Base-by-base conservation (phyloP, 2,329 filamentous ascomycete genomes). In the Monosporascus sp. region DNA sequence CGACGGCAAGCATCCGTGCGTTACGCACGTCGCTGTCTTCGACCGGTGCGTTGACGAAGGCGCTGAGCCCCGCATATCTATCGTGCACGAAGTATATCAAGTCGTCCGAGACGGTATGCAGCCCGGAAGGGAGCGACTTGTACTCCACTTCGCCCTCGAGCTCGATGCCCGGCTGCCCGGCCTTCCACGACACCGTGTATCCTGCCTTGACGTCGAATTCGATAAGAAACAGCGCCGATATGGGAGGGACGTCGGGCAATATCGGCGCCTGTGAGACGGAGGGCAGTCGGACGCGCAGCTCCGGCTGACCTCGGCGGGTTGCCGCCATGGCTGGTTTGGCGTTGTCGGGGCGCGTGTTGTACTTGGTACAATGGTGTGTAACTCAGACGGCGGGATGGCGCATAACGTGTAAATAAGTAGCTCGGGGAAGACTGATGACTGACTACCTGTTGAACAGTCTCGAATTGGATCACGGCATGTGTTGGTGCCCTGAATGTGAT, bases 31-130 rank as follows among this genome's bases (percentile, higher is more conserved):
- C 84, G 56, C 82, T 82, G 61, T 90, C 88, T 16, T 87, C 85
- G 48, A 90, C 91, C 3, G 88, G 87, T 58, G 82, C 82, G 69
- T 96, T 96, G 68, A 94, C 78, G 68, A 97, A 99, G 27, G 92
- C 91, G 74, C 91, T 96, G 62, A 97, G 79, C 27, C 94, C 94
- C 5, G 91, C 92, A 73, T 91, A 87, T 46, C 83, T 76, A 56
- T 84, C 86, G 66, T 97, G 91, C 44, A 96, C 86, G 70, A 97
- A 99, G 76, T 97, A 99, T 65, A 91, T 89, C 50, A 97, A 78
- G 70, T 99, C 94, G 60, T 92, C 85, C 35, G 86, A 78, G 20
- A 97, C 90, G 53, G 90, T 88, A 72, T 99, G 94, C 49, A 97
- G 73, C 24, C 94, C 94, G 0, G 93, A 97, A 2, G 94, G 94